Base-by-base conservation (phyloP, 2,329 filamentous ascomycete species). In the Bipolaris bicolor region DNA sequence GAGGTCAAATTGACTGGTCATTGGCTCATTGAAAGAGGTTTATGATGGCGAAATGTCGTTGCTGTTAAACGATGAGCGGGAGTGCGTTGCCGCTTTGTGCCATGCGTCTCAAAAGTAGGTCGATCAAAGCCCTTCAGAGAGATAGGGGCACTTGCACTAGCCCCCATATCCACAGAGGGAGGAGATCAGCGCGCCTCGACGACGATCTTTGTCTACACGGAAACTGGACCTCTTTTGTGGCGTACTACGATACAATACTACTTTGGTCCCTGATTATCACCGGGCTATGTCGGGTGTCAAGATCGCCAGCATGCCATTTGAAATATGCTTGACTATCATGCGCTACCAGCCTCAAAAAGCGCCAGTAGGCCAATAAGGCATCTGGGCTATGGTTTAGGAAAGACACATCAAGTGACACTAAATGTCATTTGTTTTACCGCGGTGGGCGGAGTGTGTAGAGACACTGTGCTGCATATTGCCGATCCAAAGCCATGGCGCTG, bases 201-300 rank as follows among this genome's bases (percentile, higher is more conserved):
- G 52, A 39, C 33, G 52, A 55, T 55, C 52, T 55, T 16, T 55
- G 15, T 37, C 20, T 7, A 39, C 22, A 15, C 36, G 34, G 33
- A 22, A 49, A 7, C 20, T n/a, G 33, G 15, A 24, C 20, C 20
- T 34, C 20, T 39, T 37, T 11, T 20, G 43, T 33, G 29, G 9
- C 33, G 13, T n/a, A 49, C 46, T 20, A 34, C 10, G 31, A 49
- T 49, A 15, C 6, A n/a, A n/a, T 31, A 31, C 29, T 31, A 31
- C 29, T 16, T 16, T 43, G 33, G 20, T 26, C 29, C 31, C 33
- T 22, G 26, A 37, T 37, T 10, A 22, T 33, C 33, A 18, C 43
- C 43, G 9, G 26, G 20, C n/a, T 37, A 20, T 22, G 46, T 24
- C 7, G 33, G 10, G 20, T 41, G 26, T 11, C 43, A 29, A 46